phyloP scores from a whole-genome alignment of 805 yeast genomes.

The Starmera quercuum region DNA sequence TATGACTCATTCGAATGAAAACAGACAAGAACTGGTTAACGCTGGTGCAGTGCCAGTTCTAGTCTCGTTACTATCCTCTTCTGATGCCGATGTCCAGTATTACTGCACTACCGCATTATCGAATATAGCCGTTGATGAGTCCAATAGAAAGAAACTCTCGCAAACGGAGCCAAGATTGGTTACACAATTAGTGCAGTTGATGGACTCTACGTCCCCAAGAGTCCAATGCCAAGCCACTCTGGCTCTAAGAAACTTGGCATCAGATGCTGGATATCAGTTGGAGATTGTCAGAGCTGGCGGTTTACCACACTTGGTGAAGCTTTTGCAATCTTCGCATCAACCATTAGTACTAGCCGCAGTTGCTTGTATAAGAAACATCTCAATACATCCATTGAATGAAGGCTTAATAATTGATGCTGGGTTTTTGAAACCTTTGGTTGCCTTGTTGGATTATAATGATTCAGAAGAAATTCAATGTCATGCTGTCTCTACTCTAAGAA shows the following conservation, averaged over 20 bases:
- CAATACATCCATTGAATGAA: slow-evolving; percentile 95
- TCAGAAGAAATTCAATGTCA: slow-evolving; percentile 98
- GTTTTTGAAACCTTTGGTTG: slow-evolving; percentile 84
- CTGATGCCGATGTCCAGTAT: slow-evolving; percentile 95
- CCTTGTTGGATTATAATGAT: slow-evolving; percentile 73
- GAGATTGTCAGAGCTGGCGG: slow-evolving; percentile 97
- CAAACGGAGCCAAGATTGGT: slow-evolving; percentile 92
- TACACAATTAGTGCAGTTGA: slow-evolving; percentile 74
- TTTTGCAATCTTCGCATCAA: slow-evolving; percentile 82
- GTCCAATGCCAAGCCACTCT: slow-evolving; percentile 98
- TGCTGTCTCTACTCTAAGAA: slow-evolving; percentile 92
- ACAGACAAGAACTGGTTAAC: slow-evolving; percentile 90
- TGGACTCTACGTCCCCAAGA: slow-evolving; percentile 90
- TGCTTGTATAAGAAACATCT: slow-evolving; percentile 95
- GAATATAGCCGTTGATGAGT: slow-evolving; percentile 94
- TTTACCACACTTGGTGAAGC: slow-evolving; percentile 82
- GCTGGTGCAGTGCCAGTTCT: slow-evolving; percentile 98
- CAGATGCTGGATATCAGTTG: slow-evolving; percentile 91
- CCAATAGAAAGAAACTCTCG: slow-evolving; percentile 79
- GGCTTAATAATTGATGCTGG: slow-evolving; percentile 96
- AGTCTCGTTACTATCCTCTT: slow-evolving; percentile 74
- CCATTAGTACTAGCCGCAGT: slow-evolving; percentile 94
- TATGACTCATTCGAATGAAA: slow-evolving; percentile 97
- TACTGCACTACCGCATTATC: slow-evolving; percentile 97
- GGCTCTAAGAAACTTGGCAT: slow-evolving; percentile 91